Evolutionary conservation across 2,329 filamentous ascomycete genomes (phyloP).

Genomic region (Exophiala viscosa): DNA sequence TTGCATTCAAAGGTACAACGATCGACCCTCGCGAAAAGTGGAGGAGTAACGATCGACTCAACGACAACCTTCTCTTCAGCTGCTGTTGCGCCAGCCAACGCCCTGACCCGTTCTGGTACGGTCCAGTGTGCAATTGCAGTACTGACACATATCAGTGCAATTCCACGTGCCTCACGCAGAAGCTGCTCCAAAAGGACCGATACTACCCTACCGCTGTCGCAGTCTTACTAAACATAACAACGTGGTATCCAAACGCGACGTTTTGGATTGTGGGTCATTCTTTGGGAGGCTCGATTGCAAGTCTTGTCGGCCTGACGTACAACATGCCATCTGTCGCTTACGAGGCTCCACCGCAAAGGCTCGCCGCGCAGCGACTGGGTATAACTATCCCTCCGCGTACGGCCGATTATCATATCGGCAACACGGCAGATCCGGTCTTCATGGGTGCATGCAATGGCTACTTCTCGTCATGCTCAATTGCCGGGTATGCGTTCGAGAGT

Average conservation of each 20-base stretch:
- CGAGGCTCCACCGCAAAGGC: slow-evolving; percentile 22
- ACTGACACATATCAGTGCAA: slow-evolving; percentile 23
- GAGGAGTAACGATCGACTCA: slow-evolving; percentile 16
- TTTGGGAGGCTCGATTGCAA: slow-evolving; percentile 22
- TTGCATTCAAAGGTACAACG: slow-evolving; percentile 26
- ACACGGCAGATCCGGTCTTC: slow-evolving; percentile 25
- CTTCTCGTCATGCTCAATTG: slow-evolving; percentile 18
- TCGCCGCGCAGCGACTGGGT: slow-evolving; percentile 21
- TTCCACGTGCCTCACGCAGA: slow-evolving; percentile 19
- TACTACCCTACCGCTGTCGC: slow-evolving; percentile 22
- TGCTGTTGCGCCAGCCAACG: slow-evolving; percentile 25
- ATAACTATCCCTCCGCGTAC: slow-evolving; percentile 10
- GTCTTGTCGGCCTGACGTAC: slow-evolving; percentile 21
- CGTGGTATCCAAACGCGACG: slow-evolving; percentile 16
- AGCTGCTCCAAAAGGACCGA: slow-evolving; percentile 16
- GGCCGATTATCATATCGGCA: slow-evolving; percentile 21
- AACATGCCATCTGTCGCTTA: slow-evolving; percentile 21
- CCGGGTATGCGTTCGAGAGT: slow-evolving; percentile 24
- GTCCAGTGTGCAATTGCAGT: slow-evolving; percentile 22
- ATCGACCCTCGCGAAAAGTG: slow-evolving; percentile 17
- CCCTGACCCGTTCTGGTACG: slow-evolving; percentile 20
- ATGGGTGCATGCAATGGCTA: slow-evolving; percentile 26
- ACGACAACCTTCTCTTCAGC: slow-evolving; percentile 27
- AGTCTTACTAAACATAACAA: slow-evolving; percentile 14
- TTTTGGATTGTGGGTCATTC: slow-evolving; percentile 26